These are phyloP conservation scores for Neodidymelliopsis sp. DNA, from an alignment of 2,329 filamentous ascomycete species.

Conservation along the genomic window DNA sequence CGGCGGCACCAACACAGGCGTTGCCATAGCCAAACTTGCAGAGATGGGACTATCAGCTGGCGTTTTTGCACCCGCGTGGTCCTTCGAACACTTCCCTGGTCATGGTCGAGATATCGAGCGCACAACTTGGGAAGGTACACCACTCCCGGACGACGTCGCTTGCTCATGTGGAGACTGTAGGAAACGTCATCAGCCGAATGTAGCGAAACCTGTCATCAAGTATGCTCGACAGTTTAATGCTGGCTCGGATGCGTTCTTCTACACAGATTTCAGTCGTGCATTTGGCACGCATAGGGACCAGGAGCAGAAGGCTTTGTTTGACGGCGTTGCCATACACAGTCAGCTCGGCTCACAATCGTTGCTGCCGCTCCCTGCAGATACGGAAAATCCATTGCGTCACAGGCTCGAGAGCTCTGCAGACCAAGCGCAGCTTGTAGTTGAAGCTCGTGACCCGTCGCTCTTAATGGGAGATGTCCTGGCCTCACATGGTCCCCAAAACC, in stretches of 20 bases:
- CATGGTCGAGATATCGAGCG: slow-evolving; percentile 37
- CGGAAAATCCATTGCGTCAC: slow-evolving; percentile 20
- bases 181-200: slow-evolving; percentile 33
- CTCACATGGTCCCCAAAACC: slow-evolving; percentile 11
- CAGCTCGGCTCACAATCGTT: slow-evolving; percentile 47
- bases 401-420: slow-evolving; percentile 19
- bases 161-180: slow-evolving; percentile 46
- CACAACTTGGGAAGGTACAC: slow-evolving; percentile 47
- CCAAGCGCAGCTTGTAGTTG: slow-evolving; percentile 29
- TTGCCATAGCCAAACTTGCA: slow-evolving; percentile 50
- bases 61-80: slow-evolving; percentile 57
- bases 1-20: slow-evolving; percentile 53
- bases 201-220: slow-evolving; percentile 30
- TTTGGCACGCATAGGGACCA: slow-evolving; percentile 31
- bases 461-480: neutral
- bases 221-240: slow-evolving; percentile 41
- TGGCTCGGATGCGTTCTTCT: slow-evolving; percentile 49
- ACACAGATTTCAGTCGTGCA: slow-evolving; percentile 48
- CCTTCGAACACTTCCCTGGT: slow-evolving; percentile 54
- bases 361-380: slow-evolving; percentile 30
- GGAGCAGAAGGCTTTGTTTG: slow-evolving; percentile 20
- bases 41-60: slow-evolving; percentile 49
- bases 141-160: slow-evolving; percentile 32
- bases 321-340: slow-evolving; percentile 29
- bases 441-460: slow-evolving; percentile 1